Percentiles rank a stretch among this genome's conserved stretches.
These are phyloP conservation scores for Geranium brycei DNA, from an alignment of 345 rosid species.

Conservation along the genomic window DNA sequence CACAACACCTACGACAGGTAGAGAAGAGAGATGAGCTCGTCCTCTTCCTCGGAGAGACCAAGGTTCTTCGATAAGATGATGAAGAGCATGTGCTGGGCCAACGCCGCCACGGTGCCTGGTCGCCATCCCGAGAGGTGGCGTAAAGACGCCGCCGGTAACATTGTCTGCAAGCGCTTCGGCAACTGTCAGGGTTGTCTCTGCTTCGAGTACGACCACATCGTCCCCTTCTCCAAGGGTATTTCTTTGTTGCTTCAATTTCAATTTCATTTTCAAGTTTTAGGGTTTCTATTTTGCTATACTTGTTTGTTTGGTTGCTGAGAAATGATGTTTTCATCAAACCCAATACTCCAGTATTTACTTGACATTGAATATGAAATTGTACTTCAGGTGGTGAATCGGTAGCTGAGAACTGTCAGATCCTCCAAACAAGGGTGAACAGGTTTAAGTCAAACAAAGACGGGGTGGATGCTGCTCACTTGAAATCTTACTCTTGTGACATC, in stretches of 20 bases:
- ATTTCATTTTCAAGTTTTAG: background rate
- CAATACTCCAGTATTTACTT: background rate
- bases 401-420: slow-evolving; percentile 73
- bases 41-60: slow-evolving; percentile 42
- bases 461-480: slow-evolving; percentile 37
- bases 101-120: slow-evolving; percentile 60
- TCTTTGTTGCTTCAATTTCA: background rate
- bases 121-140: slow-evolving; percentile 98
- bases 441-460: slow-evolving; percentile 50
- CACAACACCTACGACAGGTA: too few relatives aligned
- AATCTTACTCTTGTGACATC: slow-evolving; percentile 65
- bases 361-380: background rate
- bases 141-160: slow-evolving; percentile 76
- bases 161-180: slow-evolving; percentile 77
- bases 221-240: slow-evolving; percentile 79
- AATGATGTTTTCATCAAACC: too few relatives aligned
- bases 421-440: slow-evolving; percentile 79
- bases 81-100: slow-evolving; percentile 63
- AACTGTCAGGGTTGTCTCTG: slow-evolving; percentile 90
- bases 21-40: slow-evolving; percentile 13
- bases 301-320: too few relatives aligned
- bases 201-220: slow-evolving; percentile 84
- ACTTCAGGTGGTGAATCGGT: slow-evolving; percentile 72
- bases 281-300: too few relatives aligned
- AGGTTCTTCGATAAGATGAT: slow-evolving; percentile 63